Evolutionary conservation across 495 filamentous ascomycete genomes (phyloP).

Genomic region (Podospora pseudopauciseta): DNA sequence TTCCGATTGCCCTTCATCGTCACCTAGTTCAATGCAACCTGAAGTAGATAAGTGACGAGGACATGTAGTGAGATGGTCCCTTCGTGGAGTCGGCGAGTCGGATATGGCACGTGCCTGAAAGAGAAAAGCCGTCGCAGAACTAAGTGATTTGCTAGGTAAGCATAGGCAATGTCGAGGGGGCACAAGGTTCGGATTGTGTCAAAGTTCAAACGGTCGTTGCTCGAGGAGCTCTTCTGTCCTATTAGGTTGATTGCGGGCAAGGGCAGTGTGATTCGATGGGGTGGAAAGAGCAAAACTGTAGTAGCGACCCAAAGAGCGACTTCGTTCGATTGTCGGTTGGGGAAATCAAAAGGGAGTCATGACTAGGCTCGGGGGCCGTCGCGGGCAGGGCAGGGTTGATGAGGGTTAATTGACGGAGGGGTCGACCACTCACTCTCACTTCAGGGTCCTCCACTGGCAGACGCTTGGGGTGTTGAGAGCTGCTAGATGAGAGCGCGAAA

Average conservation of each 20-base stretch:
- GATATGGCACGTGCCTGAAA: neutral
- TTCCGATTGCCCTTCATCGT: conserved; percentile 54
- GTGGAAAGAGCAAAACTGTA: neutral
- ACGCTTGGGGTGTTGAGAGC: too few species aligned
- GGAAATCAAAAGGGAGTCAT: conserved; percentile 12
- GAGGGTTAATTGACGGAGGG: conserved; percentile 13
- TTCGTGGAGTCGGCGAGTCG: neutral
- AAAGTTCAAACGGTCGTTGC: neutral
- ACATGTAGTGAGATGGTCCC: conserved; percentile 28
- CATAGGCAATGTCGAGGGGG: neutral
- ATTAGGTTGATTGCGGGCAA: neutral
- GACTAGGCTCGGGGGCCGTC: neutral
- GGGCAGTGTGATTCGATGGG: neutral
- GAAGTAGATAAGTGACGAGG: conserved; percentile 26
- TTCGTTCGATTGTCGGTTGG: neutral
- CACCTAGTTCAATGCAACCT: conserved; percentile 25
- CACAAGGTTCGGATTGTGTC: neutral
- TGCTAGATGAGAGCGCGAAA: neutral
- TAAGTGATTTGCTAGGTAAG: neutral
- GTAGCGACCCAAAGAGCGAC: neutral
- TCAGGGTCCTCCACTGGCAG: neutral
- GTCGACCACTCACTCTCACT: conserved; percentile 8
- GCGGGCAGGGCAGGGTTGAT: conserved; percentile 10
- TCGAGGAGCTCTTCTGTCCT: neutral
- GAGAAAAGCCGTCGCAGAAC: neutral